Evolutionary conservation across 768 basidiomycete species (phyloP).

Genomic region (Kwoniella botswanensis): DNA sequence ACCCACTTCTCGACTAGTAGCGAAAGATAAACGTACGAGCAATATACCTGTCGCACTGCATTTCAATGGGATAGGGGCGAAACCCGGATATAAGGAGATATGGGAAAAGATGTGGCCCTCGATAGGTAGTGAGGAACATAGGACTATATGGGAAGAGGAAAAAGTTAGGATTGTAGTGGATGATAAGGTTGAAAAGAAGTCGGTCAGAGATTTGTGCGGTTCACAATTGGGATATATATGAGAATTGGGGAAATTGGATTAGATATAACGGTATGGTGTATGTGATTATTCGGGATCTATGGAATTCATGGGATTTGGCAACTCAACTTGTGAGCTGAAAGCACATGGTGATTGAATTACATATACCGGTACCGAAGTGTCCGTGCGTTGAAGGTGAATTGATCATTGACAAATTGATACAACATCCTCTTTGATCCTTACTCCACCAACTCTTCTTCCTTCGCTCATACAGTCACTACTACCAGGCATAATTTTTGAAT

Average conservation of each 20-base stretch:
- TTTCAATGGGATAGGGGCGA: constrained; percentile 6
- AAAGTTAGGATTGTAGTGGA: background rate
- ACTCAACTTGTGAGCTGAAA: too few species aligned
- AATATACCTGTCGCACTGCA: constrained; percentile 8
- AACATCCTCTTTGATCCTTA: too few species aligned
- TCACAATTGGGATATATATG: background rate
- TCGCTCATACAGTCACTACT: too few species aligned
- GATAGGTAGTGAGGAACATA: background rate
- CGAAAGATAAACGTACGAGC: background rate
- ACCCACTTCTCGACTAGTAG: background rate
- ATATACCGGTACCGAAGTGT: too few species aligned
- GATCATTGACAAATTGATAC: too few species aligned
- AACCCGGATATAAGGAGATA: background rate
- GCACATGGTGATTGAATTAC: too few species aligned
- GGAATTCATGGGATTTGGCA: too few species aligned
- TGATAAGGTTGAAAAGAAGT: background rate
- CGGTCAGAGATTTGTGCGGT: background rate
- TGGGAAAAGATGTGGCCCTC: constrained; percentile 1
- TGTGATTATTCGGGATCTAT: too few species aligned
- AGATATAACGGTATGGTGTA: background rate
- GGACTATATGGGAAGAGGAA: background rate
- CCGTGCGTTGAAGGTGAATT: too few species aligned
- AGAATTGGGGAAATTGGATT: background rate
- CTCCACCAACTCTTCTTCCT: too few species aligned
- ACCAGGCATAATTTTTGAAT: too few species aligned